These are phyloP conservation scores for Candida dubliniensis DNA, from an alignment of 1,139 yeast species.

Conservation along the genomic window DNA sequence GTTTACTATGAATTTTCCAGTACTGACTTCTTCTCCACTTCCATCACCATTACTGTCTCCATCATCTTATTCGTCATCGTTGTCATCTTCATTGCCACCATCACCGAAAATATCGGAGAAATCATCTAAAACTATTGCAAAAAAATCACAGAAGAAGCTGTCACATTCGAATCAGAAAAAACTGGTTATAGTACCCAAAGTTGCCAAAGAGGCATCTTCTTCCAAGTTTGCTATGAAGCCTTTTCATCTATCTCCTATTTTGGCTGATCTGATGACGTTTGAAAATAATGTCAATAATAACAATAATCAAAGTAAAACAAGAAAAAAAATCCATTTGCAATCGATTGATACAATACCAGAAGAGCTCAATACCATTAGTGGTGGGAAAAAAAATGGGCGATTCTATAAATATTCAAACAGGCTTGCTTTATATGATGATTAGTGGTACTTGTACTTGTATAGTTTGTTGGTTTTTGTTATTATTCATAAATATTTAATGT, in stretches of 20 bases:
- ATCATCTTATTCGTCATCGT: neutral
- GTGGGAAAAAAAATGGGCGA: neutral
- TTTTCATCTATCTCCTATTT: conserved; percentile 12
- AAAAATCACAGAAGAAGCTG: too few relatives aligned
- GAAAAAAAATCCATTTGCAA: neutral
- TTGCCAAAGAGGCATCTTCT: neutral
- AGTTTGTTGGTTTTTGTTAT: neutral
- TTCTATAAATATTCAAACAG: neutral
- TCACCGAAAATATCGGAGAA: too few relatives aligned
- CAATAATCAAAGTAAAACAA: neutral
- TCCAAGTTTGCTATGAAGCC: conserved; percentile 12
- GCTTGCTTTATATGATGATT: conserved; percentile 4
- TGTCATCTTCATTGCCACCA: too few relatives aligned
- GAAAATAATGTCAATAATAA: neutral
- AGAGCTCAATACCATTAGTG: conserved; percentile 1
- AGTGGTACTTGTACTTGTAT: neutral
- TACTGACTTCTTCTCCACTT: neutral
- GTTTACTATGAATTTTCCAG: neutral
- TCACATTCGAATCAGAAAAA: neutral
- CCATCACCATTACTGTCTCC: conserved; percentile 1
- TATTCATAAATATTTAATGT: neutral
- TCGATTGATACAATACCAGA: conserved; percentile 1
- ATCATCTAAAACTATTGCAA: too few relatives aligned
- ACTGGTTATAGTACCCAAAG: neutral
- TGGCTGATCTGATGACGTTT: conserved; percentile 3